These are phyloP conservation scores for Priceomyces medius DNA, from an alignment of 805 yeast genomes.

Conservation along the genomic window DNA sequence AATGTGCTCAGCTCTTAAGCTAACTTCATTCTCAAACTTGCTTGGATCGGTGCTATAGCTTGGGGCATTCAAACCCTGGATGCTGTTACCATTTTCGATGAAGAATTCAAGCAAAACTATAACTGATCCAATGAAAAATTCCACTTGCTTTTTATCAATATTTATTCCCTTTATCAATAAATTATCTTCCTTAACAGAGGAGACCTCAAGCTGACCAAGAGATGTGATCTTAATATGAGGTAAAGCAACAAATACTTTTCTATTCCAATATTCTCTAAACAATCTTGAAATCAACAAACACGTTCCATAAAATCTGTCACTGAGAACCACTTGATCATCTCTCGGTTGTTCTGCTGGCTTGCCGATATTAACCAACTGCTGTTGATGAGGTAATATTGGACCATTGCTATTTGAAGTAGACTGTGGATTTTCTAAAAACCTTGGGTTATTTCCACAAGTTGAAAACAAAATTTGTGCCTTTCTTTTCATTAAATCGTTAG, in stretches of 20 bases:
- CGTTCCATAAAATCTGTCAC: constrained; percentile 89
- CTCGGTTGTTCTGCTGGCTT: constrained; percentile 33
- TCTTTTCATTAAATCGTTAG: constrained; percentile 47
- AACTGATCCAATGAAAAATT: constrained; percentile 68
- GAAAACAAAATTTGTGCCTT: constrained; percentile 52
- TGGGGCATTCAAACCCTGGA: constrained; percentile 63
- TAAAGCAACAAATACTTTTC: constrained; percentile 57
- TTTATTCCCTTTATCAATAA: constrained; percentile 45
- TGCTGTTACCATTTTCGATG: constrained; percentile 58
- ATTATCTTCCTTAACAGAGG: constrained; percentile 44
- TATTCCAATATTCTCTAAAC: constrained; percentile 76
- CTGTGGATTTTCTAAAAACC: constrained; percentile 26
- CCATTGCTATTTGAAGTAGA: background rate
- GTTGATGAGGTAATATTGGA: constrained; percentile 9
- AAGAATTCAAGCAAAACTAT: constrained; percentile 69
- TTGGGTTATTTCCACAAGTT: constrained; percentile 54
- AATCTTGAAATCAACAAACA: constrained; percentile 76
- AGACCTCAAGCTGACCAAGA: constrained; percentile 37
- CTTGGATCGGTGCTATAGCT: constrained; percentile 49
- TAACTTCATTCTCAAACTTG: constrained; percentile 58
- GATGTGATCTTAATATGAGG: constrained; percentile 39
- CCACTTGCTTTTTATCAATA: constrained; percentile 52
- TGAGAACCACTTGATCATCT: constrained; percentile 76
- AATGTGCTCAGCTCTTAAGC: constrained; percentile 85
- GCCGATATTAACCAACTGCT: constrained; percentile 14